Conservation (phyloP, 768 basidiomycete genomes). For the Auricularia cornea region DNA sequence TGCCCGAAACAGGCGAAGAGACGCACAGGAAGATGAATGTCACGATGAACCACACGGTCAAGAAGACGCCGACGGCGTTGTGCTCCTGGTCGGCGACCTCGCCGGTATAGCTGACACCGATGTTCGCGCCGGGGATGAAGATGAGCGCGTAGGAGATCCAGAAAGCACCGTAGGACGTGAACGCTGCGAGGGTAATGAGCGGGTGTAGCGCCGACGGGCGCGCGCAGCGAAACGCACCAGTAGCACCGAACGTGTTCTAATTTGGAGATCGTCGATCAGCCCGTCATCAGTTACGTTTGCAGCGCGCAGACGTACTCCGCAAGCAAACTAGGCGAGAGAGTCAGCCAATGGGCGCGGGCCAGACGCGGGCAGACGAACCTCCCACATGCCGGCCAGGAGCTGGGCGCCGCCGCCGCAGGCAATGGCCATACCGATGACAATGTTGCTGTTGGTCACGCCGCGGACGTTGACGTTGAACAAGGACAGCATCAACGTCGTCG, state of each 20-base stretch:
- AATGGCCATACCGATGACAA: constrained; percentile 79
- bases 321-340: neutral
- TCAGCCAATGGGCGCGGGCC: neutral
- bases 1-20: neutral
- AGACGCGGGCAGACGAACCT: constrained; percentile 28
- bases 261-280: neutral
- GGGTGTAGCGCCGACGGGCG: too few species aligned
- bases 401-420: constrained; percentile 81
- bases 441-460: constrained; percentile 49
- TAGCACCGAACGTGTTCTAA: neutral
- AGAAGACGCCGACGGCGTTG: constrained; percentile 65
- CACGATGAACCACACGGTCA: constrained; percentile 65
- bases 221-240: neutral
- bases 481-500: constrained; percentile 73
- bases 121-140: constrained; percentile 60
- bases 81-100: constrained; percentile 29
- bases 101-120: constrained; percentile 41
- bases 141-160: constrained; percentile 80
- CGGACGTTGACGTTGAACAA: constrained; percentile 58
- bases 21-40: constrained; percentile 63
- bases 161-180: constrained; percentile 78
- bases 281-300: too few species aligned
- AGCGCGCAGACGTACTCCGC: neutral
- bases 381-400: constrained; percentile 87
- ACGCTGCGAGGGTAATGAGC: constrained; percentile 39